phyloP scores from a whole-genome alignment of 108 stramenopile species.

The Cylindrotheca closterium region DNA sequence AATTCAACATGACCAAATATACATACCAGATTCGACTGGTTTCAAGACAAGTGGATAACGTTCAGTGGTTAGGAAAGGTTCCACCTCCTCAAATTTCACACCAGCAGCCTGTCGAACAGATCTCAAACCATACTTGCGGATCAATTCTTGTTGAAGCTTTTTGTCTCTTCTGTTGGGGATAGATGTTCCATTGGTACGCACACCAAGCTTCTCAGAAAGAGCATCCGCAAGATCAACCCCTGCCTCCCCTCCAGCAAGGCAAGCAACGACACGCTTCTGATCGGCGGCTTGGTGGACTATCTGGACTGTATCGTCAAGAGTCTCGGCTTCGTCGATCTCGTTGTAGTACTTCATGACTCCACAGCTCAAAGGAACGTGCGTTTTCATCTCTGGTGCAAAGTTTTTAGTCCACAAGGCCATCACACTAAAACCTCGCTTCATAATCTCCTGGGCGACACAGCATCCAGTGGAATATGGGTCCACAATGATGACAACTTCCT shows the following conservation, averaged over 20 bases:
- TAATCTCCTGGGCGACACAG: constrained; percentile 68
- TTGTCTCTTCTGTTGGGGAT: constrained; percentile 89
- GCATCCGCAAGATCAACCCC: constrained; percentile 84
- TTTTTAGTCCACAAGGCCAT: constrained; percentile 76
- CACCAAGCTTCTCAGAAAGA: constrained; percentile 70
- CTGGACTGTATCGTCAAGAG: constrained; percentile 48
- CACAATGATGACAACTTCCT: constrained; percentile 84
- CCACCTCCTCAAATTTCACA: constrained; percentile 67
- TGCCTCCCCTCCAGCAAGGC: constrained; percentile 80
- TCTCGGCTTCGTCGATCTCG: constrained; percentile 56
- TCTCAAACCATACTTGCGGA: constrained; percentile 72
- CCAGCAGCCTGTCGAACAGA: constrained; percentile 84
- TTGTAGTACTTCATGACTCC: constrained; percentile 46
- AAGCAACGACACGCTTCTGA: constrained; percentile 66
- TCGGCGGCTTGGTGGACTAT: constrained; percentile 58
- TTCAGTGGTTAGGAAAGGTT: constrained; percentile 70
- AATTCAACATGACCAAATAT: no score
- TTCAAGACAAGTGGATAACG: constrained; percentile 90
- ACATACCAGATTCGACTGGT: constrained; percentile 87
- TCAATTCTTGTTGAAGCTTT: constrained; percentile 89
- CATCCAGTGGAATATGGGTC: constrained; percentile 94
- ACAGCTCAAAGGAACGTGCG: constrained; percentile 66
- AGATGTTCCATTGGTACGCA: constrained; percentile 82
- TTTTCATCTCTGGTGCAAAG: constrained; percentile 74
- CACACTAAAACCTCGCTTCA: constrained; percentile 70